Conservation (phyloP, 2,329 filamentous ascomycete genomes). For the Ascochyta rabiei region DNA sequence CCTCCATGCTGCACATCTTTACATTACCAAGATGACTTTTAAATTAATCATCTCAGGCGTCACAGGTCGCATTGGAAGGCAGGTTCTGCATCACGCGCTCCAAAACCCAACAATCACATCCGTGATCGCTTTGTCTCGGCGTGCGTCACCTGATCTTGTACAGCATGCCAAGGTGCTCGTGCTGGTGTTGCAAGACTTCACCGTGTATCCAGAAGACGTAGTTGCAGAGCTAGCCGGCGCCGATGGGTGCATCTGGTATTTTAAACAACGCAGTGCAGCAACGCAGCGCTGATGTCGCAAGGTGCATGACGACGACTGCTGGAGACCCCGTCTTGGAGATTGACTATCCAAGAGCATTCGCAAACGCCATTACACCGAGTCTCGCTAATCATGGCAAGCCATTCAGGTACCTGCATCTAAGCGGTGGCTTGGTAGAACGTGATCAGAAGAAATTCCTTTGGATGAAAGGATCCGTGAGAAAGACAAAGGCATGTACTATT, state of each 20-base stretch:
- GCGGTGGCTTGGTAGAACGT: conserved; percentile 17
- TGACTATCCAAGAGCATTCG: conserved; percentile 23
- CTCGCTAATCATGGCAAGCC: conserved; percentile 12
- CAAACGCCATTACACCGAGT: conserved; percentile 15
- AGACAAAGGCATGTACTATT: conserved; percentile 15
- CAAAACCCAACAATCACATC: conserved; percentile 17
- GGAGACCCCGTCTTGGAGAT: conserved; percentile 19
- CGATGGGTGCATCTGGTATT: conserved; percentile 25
- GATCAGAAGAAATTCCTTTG: conserved; percentile 19
- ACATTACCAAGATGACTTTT: conserved; percentile 20
- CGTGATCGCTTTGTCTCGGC: conserved; percentile 21
- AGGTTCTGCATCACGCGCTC: conserved; percentile 19
- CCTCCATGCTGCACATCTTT: background rate
- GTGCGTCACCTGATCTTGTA: conserved; percentile 17
- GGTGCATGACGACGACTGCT: conserved; percentile 27
- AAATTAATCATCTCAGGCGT: conserved; percentile 21
- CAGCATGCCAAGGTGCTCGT: conserved; percentile 18
- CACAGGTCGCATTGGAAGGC: conserved; percentile 19
- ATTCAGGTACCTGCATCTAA: conserved; percentile 24
- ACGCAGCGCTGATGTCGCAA: conserved; percentile 15
- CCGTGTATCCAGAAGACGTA: conserved; percentile 18
- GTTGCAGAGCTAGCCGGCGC: conserved; percentile 20
- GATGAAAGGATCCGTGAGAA: conserved; percentile 19
- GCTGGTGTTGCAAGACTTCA: conserved; percentile 24
- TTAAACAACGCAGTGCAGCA: background rate